phyloP scores from a whole-genome alignment of 805 yeast genomes.

The Ascoidea tarda region DNA sequence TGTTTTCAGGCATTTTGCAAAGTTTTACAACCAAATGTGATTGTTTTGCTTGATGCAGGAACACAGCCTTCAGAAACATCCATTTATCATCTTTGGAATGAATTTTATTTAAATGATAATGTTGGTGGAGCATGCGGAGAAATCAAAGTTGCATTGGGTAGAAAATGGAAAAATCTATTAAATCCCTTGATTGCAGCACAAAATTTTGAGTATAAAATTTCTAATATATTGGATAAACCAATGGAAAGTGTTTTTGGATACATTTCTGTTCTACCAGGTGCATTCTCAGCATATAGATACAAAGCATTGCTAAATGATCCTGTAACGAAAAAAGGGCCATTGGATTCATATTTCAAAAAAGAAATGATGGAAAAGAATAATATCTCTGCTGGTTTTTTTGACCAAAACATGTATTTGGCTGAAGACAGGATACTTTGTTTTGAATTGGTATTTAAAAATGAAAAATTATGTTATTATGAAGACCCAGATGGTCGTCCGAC shows the following conservation, averaged over 20 bases:
- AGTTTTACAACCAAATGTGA: conserved; percentile 67
- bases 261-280: conserved; percentile 91
- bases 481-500: too few relatives aligned
- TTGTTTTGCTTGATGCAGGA: conserved; percentile 85
- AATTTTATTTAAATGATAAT: conserved; percentile 57
- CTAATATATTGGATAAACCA: conserved; percentile 90
- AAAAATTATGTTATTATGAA: conserved; percentile 8
- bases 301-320: conserved; percentile 56
- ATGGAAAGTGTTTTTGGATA: conserved; percentile 93
- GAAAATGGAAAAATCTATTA: conserved; percentile 33
- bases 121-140: conserved; percentile 99
- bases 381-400: conserved; percentile 66
- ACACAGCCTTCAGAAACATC: conserved; percentile 82
- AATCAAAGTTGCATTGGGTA: conserved; percentile 76
- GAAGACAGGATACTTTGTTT: conserved; percentile 94
- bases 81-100: conserved; percentile 78
- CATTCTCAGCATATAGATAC: conserved; percentile 88
- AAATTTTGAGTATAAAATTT: conserved; percentile 92
- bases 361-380: conserved; percentile 44
- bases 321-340: conserved; percentile 63
- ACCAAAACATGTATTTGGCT: conserved; percentile 93
- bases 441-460: conserved; percentile 76
- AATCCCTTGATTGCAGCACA: conserved; percentile 97
- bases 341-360: conserved; percentile 85
- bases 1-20: conserved; percentile 90